Conservation (phyloP, 2,329 filamentous ascomycete species). For the Aureobasidium sp. region DNA sequence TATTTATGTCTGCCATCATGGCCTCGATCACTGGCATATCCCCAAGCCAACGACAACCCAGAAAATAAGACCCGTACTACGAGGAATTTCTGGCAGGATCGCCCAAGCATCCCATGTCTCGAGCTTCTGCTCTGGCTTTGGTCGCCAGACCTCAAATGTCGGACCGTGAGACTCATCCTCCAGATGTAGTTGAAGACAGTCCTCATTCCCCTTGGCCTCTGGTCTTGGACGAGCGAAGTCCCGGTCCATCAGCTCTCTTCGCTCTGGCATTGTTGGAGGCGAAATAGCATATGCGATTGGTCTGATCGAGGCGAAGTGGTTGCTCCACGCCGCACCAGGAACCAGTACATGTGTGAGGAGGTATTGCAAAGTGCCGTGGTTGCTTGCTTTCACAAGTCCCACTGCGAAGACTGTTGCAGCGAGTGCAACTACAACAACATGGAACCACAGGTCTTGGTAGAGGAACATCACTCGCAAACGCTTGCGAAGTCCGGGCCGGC, state of each 20-base stretch:
- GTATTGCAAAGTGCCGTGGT: constrained; percentile 36
- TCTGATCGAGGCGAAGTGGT: constrained; percentile 1
- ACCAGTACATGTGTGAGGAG: constrained; percentile 42
- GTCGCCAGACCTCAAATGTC: constrained; percentile 8
- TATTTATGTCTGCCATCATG: not conserved
- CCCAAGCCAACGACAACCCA: not conserved
- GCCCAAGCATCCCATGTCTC: constrained; percentile 11
- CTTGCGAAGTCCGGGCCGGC: not conserved
- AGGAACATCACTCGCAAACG: constrained; percentile 36
- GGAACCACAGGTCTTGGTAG: constrained; percentile 52
- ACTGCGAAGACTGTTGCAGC: constrained; percentile 23
- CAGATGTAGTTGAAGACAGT: not conserved
- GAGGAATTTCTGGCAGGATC: constrained; percentile 3
- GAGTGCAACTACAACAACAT: constrained; percentile 23
- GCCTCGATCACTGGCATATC: not conserved
- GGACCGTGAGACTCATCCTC: not conserved
- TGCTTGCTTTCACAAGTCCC: constrained; percentile 48
- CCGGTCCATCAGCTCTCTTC: constrained; percentile 49
- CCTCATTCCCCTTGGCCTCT: not conserved
- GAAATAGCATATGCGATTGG: constrained; percentile 55
- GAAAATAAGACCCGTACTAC: not conserved
- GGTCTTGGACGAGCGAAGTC: constrained; percentile 45
- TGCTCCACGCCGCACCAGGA: constrained; percentile 52
- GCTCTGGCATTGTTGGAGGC: constrained; percentile 51
- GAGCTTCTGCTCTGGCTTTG: constrained; percentile 7